Base-by-base conservation (phyloP, 2,329 filamentous ascomycete genomes). In the Claviceps cyperi region DNA sequence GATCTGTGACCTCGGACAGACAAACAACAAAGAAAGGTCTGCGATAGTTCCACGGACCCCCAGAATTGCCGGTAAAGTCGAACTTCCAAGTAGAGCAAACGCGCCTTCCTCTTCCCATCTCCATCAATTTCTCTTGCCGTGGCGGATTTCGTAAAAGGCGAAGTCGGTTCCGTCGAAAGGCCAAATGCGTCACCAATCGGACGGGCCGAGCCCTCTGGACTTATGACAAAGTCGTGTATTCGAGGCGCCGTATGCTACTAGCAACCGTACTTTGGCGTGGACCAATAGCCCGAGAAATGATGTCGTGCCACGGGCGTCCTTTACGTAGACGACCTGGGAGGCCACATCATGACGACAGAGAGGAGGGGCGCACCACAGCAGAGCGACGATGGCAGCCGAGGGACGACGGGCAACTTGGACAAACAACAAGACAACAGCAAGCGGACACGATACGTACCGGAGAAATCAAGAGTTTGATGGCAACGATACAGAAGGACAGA, bases 311-410 rank as follows among this genome's bases (percentile, higher is more conserved):
- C 24, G 21, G 32, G 17, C 46, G 2, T 51, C 47, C 40, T 21
- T 46, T 43, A 36, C 46, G 24, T 22, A 32, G 41, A 22, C 5
- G 35, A 39, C 14, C 44, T 19, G 40, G 45, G 46, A 47, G 41
- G 46, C 43, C 38, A 45, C 39, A 59, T 59, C 64, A 69, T 69
- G 66, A 68, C 65, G 66, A 68, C 63, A 67, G 65, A 62, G 58
- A 57, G 57, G 59, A 55, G 58, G 57, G 58, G 60, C 59, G 61
- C 54, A 43, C 41, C 37, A 37, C 43, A 45, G 37, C 17, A 43
- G 50, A 52, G 47, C 47, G 49, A 41, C 49, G 45, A 44, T 52
- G 50, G 51, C 47, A 52, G 50, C 49, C 51, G 54, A 44, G 47
- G 49, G 51, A 11, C 28, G 28, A 32, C 9, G 28, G 28, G 28